Base-by-base conservation (phyloP, 495 filamentous ascomycete genomes). In the Cercophora scortea region DNA sequence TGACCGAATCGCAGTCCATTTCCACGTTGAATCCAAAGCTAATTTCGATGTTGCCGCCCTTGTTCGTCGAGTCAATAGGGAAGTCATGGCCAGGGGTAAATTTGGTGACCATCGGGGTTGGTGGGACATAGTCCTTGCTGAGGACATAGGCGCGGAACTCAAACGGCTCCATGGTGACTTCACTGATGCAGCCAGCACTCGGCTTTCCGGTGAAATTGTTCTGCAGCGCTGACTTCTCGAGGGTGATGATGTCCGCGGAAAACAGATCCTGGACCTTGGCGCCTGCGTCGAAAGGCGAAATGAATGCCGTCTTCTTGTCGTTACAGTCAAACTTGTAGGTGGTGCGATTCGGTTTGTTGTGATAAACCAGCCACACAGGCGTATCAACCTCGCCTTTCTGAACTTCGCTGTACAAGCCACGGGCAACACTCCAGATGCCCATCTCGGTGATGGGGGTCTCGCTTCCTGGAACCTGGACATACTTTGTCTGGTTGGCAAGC, bases 201-300 rank as follows among this genome's bases (percentile, higher is more conserved):
- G 59, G 60, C 13, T 54, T 48, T 0, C 46, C 49, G n/a, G 56
- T 58, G 32, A 62, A 66, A n/a, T 83, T 47, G 49, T 58, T 61
- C 9, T 42, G 56, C 6, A 48, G 33, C 9, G 40, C 12, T 5
- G 62, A 60, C 9, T 12, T 4, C 6, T n/a, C 11, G 12, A 51
- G 33, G 2, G 11, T 45, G 19, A 44, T 45, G 3, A 19, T 15
- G 11, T 81, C 79, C 1, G 83, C 82, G 55, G 75, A 81, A 62
- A 87, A 85, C n/a, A 89, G 61, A 60, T 86, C 85, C 57, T 77
- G 78, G 54, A 88, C 83, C 1, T 74, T 78, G 33, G 71, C 78
- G 12, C 73, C 77, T 1, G 67, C 68, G 13, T 69, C 64, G 52
- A 82, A 88, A 0, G 85, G 80, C 11, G 84, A 69, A 50, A 87